These are phyloP conservation scores for Solanum sparsipilum DNA, from an alignment of 257 asterid genomes.

Conservation along the genomic window DNA sequence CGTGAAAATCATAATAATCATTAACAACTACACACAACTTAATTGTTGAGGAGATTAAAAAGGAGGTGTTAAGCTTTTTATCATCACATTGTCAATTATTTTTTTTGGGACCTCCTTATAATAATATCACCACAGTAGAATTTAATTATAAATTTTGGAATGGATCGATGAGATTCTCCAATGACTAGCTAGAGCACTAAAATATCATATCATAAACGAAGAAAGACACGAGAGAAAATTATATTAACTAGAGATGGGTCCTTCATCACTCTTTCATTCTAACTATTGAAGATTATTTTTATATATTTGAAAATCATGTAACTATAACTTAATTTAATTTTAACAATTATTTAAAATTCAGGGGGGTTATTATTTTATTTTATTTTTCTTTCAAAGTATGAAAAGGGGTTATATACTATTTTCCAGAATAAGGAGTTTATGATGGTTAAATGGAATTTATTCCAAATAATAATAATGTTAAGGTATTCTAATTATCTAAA, in stretches of 20 bases:
- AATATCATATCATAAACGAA: not conserved
- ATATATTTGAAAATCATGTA: not conserved
- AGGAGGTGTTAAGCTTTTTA: too few species aligned
- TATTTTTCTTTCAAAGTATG: not conserved
- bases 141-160: not conserved
- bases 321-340: not conserved
- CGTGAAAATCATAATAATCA: not conserved
- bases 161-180: not conserved
- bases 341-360: not conserved
- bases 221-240: not conserved
- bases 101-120: not conserved
- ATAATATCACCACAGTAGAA: not conserved
- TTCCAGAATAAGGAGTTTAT: not conserved
- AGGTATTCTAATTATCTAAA: not conserved
- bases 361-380: not conserved
- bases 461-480: not conserved
- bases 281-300: not conserved
- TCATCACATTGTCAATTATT: too few species aligned
- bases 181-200: not conserved
- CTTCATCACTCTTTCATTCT: not conserved
- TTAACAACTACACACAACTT: not conserved
- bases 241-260: not conserved
- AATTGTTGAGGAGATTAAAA: not conserved
- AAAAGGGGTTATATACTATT: not conserved
- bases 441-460: not conserved